Conservation (phyloP, 2,329 filamentous ascomycete genomes). For the Calonectria hongkongensis region DNA sequence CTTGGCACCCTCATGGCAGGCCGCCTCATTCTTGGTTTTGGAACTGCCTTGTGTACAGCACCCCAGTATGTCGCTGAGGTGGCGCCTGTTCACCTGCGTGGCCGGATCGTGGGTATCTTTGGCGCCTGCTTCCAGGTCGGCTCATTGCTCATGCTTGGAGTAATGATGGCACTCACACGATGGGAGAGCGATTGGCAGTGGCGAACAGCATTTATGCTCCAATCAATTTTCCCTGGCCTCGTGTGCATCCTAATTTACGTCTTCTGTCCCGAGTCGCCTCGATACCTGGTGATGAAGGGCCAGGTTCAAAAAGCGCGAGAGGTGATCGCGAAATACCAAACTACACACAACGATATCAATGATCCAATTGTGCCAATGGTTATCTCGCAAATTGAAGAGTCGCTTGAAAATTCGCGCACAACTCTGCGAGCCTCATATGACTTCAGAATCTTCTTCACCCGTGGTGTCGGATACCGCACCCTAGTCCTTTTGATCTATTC, state of each 20-base stretch:
- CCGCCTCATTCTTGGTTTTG: constrained; percentile 49
- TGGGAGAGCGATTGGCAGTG: constrained; percentile 52
- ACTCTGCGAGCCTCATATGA: constrained; percentile 45
- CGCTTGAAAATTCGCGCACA: constrained; percentile 42
- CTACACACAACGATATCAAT: constrained; percentile 45
- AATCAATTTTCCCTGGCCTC: constrained; percentile 46
- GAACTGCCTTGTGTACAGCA: constrained; percentile 50
- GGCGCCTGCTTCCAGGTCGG: constrained; percentile 52
- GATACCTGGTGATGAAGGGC: constrained; percentile 52
- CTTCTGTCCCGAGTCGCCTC: constrained; percentile 50
- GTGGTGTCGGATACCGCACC: constrained; percentile 42
- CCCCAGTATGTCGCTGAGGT: constrained; percentile 52
- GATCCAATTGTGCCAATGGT: constrained; percentile 48
- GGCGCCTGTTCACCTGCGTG: constrained; percentile 48
- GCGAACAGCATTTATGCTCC: constrained; percentile 48
- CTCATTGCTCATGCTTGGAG: constrained; percentile 46
- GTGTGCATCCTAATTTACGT: constrained; percentile 49
- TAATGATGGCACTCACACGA: constrained; percentile 51
- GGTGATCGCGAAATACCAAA: constrained; percentile 47
- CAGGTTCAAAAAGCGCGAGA: constrained; percentile 46
- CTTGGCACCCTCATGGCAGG: constrained; percentile 46
- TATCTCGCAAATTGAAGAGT: constrained; percentile 49
- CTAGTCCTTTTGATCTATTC: constrained; percentile 46
- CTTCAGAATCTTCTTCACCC: constrained; percentile 50
- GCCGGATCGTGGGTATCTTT: constrained; percentile 49